Evolutionary conservation across 805 yeast genomes (phyloP), one percentile per base, ranked within the genome.

Genomic region (Dipodascopsis uninucleata): DNA sequence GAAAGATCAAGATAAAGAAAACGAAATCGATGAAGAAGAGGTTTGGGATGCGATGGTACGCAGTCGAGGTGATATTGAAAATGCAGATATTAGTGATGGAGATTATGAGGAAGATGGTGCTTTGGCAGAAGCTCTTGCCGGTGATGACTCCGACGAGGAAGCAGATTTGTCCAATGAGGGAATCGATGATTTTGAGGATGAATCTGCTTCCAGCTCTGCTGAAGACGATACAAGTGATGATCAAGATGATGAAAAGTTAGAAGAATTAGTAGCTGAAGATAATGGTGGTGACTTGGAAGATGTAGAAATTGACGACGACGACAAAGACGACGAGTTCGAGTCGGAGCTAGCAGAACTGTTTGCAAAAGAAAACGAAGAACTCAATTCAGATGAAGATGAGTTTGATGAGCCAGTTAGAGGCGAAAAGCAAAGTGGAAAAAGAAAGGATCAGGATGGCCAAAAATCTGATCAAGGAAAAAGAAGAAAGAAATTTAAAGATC

Each of bases 1-100:
- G 14, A 62, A 61, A 26, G 65, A 58, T 22, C 66, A 59, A 9
- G 68, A 61, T 5, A 60, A 53, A 23, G 64, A 57, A 1, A 71
- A 65, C 23, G 71, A 61, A 33, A 67, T 61, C 32, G 74, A 66
- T 20, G 93, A 85, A 54, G 88, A 78, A 38, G 89, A 81, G 57
- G 78, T 85, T 28, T 85, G 90, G 87, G 70, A 79, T 49, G 95
- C 94, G 1, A 71, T 85, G 59, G 86, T 83, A 42, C 89, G 75
- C 57, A 79, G 77, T 42, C 75, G 61, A 8, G 73, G 68, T 5
- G 82, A 72, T 22, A 62, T 72, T 47, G 84, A 76, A 24, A 77
- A 67, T 28, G 85, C 77, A 43, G 60, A 62, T 10, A 72, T 76
- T 29, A 77, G 85, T 78, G 68, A 75, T 57, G 87, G 74, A 53